Base-by-base conservation (phyloP, 345 rosid genomes). In the Hibiscus tridactylites region DNA sequence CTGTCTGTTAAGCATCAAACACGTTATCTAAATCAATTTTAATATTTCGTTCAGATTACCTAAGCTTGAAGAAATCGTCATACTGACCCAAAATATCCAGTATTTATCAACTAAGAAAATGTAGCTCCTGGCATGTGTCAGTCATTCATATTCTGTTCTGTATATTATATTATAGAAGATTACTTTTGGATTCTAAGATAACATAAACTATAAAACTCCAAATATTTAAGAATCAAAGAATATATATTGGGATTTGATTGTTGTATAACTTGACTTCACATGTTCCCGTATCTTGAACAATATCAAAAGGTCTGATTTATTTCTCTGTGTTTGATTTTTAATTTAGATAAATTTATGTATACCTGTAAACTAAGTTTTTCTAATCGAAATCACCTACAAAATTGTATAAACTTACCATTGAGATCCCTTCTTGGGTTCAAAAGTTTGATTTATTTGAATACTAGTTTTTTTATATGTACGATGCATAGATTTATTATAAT, bases 1-100 rank as follows among this genome's bases (percentile, higher is more conserved):
- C 50, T 37, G 65, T 58, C 24, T 58, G 53, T 42, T 71, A 33
- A 79, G 62, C 73, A 39, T 50, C 80, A 54, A 73, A 75, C 81
- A 78, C 73, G 75, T 61, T 62, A 16, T 71, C 67, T 58, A 8
- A 15, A 5, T 19, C 13, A 17, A 21, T 2, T 21, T 24, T 58
- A 19, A 37, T 59, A 17, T 8, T n/a, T 53, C 33, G 9, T 2
- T 2, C 37, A 17, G 71, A 71, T 31, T 61, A 11, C 58, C 19
- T 33, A 71, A 52, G 61, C 42, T 39, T 64, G 68, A 37, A 64
- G 68, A 35, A 35, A n/a, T 63, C 0, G 47, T 63, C 67, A 39
- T 9, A 37, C 7, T 44, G 4, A 47, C 11, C 9, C 47, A 44
- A 66, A 11, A 11, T 13, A 44, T 44, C 2, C 2, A 70, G 52